phyloP scores from a whole-genome alignment of 352 stramenopile species.

The Phytophthora crassamura region DNA sequence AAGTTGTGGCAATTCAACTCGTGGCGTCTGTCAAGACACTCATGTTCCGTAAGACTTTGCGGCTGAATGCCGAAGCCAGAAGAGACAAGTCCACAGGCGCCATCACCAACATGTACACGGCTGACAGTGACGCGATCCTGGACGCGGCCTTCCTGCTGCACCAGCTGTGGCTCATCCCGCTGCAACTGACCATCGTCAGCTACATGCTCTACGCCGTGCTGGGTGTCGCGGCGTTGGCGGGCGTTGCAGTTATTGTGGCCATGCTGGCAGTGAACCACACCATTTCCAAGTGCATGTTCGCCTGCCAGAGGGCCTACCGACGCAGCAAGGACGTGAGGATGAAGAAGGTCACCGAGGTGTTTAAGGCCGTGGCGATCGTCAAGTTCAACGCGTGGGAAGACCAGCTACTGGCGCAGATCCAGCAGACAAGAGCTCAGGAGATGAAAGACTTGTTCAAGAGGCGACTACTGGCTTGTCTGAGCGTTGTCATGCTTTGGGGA shows the following conservation, averaged over 20 bases:
- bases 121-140: conserved; percentile 57
- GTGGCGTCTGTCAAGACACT: conserved; percentile 55
- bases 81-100: conserved; percentile 55
- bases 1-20: conserved; percentile 66
- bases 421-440: conserved; percentile 36
- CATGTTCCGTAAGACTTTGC: conserved; percentile 62
- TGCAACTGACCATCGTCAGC: conserved; percentile 53
- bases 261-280: conserved; percentile 47
- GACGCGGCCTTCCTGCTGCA: conserved; percentile 55
- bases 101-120: conserved; percentile 72
- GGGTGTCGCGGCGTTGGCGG: conserved; percentile 43
- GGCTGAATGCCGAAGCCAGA: conserved; percentile 48
- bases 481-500: conserved; percentile 52
- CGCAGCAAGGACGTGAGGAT: conserved; percentile 60
- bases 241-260: conserved; percentile 45
- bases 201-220: conserved; percentile 58
- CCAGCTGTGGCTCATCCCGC: conserved; percentile 65
- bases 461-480: conserved; percentile 36
- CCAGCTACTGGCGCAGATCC: conserved; percentile 76
- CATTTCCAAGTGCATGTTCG: conserved; percentile 44
- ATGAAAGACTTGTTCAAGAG: conserved; percentile 41
- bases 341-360: conserved; percentile 64
- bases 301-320: conserved; percentile 31
- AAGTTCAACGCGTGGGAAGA: conserved; percentile 95
- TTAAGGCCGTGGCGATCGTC: conserved; percentile 89